These are phyloP conservation scores for Gynochthodes officinalis DNA, from an alignment of 257 asterid species.

Conservation along the genomic window DNA sequence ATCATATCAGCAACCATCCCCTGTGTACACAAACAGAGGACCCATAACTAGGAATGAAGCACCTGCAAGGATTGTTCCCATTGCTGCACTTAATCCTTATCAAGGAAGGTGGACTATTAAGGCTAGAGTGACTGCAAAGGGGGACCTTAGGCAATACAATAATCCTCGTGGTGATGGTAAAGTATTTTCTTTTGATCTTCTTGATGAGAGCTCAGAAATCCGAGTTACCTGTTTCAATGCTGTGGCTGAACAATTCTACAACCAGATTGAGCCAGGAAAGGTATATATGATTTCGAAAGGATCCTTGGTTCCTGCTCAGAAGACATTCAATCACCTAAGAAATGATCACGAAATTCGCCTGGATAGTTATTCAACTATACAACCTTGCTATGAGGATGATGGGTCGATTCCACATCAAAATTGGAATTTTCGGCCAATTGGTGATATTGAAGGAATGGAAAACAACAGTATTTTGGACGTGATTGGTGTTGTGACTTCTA, in stretches of 20 bases:
- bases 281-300: constrained; percentile 80
- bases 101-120: constrained; percentile 90
- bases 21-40: constrained; percentile 67
- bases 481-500: constrained; percentile 73
- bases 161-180: constrained; percentile 85
- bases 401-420: constrained; percentile 72
- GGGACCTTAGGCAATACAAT: constrained; percentile 68
- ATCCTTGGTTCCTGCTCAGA: constrained; percentile 62
- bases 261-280: constrained; percentile 63
- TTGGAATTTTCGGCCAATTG: constrained; percentile 66
- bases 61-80: constrained; percentile 68
- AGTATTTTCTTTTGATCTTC: constrained; percentile 91
- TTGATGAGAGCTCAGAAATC: constrained; percentile 93
- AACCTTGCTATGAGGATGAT: constrained; percentile 76
- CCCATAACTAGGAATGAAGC: constrained; percentile 83
- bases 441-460: constrained; percentile 69
- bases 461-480: constrained; percentile 63
- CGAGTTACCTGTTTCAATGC: constrained; percentile 91
- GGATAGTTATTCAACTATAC: constrained; percentile 61
- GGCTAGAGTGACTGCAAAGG: constrained; percentile 84
- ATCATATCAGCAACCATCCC: constrained; percentile 58
- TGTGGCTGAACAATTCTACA: constrained; percentile 72
- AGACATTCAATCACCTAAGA: constrained; percentile 66
- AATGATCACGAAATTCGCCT: constrained; percentile 80
- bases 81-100: constrained; percentile 82